Conservation (phyloP, 805 yeast species). For the Candida koratica region DNA sequence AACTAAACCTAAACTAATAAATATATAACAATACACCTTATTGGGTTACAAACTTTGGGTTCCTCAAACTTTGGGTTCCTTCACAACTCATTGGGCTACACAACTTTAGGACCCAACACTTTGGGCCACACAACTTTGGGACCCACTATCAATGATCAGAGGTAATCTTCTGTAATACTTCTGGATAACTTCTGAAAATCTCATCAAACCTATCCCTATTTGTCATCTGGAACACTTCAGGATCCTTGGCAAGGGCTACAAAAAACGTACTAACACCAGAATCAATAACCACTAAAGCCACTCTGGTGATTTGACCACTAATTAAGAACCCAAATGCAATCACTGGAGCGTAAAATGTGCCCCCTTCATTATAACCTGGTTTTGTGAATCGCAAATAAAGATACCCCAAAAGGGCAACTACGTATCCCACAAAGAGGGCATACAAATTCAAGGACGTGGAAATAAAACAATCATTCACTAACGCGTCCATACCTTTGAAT, state of each 20-base stretch:
- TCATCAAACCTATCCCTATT: slow-evolving; percentile 66
- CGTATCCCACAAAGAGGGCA: slow-evolving; percentile 64
- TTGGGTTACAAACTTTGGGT: too few relatives aligned
- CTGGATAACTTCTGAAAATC: slow-evolving; percentile 62
- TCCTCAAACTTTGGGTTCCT: too few relatives aligned
- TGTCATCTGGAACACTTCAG: slow-evolving; percentile 71
- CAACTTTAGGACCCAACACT: too few relatives aligned
- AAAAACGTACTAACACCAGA: slow-evolving; percentile 83
- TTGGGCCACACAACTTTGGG: too few relatives aligned
- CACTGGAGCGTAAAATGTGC: slow-evolving; percentile 65
- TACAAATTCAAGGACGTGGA: slow-evolving; percentile 77
- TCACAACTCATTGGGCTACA: too few relatives aligned
- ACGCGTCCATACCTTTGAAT: slow-evolving; percentile 77
- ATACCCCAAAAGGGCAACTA: slow-evolving; percentile 56
- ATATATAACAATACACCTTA: too few relatives aligned
- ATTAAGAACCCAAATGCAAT: slow-evolving; percentile 71
- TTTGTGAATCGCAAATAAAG: slow-evolving; percentile 63
- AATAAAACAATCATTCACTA: slow-evolving; percentile 79
- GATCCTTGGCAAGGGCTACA: slow-evolving; percentile 79
- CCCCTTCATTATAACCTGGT: slow-evolving; percentile 60
- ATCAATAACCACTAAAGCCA: slow-evolving; percentile 69
- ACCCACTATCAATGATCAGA: slow-evolving; percentile 30
- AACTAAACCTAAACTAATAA: too few relatives aligned
- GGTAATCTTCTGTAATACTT: slow-evolving; percentile 54
- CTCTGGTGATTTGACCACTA: slow-evolving; percentile 69